Evolutionary conservation across 768 basidiomycete species (phyloP).

Genomic region (Amanita muscaria): DNA sequence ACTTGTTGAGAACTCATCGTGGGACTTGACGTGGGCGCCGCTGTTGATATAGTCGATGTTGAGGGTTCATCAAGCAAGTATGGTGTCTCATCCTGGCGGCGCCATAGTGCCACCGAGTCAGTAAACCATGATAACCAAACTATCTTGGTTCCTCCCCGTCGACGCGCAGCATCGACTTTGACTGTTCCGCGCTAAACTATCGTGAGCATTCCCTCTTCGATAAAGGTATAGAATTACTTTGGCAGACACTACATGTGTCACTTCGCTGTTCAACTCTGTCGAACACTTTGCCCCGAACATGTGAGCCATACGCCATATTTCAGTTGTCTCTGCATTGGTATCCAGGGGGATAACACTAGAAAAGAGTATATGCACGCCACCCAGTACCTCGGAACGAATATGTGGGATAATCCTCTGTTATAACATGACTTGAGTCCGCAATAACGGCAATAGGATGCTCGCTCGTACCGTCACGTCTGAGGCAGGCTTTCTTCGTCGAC

Average conservation of each 20-base stretch:
- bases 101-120: conserved; percentile 86
- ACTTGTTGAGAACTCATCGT: conserved; percentile 34
- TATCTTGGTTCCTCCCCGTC: conserved; percentile 69
- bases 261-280: conserved; percentile 50
- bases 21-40: conserved; percentile 24
- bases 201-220: conserved; percentile 5
- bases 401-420: conserved; percentile 75
- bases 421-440: conserved; percentile 4
- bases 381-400: conserved; percentile 68
- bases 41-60: conserved; percentile 17
- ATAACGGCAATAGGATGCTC: conserved; percentile 1
- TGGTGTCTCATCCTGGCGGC: conserved; percentile 64
- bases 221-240: conserved; percentile 41
- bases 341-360: conserved; percentile 95
- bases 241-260: conserved; percentile 90
- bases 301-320: conserved; percentile 78
- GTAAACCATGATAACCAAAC: conserved; percentile 89
- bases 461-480: conserved; percentile 72
- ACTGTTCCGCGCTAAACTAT: conserved; percentile 67
- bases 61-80: conserved; percentile 66
- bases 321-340: conserved; percentile 65
- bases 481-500: conserved; percentile 10
- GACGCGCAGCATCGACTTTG: conserved; percentile 81
- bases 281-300: conserved; percentile 85
- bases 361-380: conserved; percentile 77